Evolutionary conservation across 2,329 filamentous ascomycete species (phyloP).

Genomic region (Ustulina deusta): DNA sequence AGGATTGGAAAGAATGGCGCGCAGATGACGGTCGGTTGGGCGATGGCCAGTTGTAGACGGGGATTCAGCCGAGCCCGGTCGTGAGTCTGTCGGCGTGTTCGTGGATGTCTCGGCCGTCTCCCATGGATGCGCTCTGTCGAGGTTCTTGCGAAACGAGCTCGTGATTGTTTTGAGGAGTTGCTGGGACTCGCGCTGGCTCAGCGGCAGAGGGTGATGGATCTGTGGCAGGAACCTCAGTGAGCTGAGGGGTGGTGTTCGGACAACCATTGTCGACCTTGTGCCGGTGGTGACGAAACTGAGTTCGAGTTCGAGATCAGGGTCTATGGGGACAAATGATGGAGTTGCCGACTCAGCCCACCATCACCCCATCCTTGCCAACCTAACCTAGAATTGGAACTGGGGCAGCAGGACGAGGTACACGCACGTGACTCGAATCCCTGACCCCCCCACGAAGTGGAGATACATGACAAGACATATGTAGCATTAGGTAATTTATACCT

Average conservation of each 20-base stretch:
- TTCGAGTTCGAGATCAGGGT: not conserved
- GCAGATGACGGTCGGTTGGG: slow-evolving; percentile 64
- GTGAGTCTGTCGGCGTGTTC: slow-evolving; percentile 10
- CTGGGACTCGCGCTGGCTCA: slow-evolving; percentile 64
- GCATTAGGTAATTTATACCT: too few relatives aligned
- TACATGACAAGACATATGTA: too few relatives aligned
- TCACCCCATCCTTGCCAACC: not conserved
- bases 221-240: slow-evolving; percentile 58
- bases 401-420: not conserved
- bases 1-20: slow-evolving; percentile 68
- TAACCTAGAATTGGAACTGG: not conserved
- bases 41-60: slow-evolving; percentile 44
- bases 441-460: not conserved
- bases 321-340: not conserved
- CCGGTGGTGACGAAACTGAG: slow-evolving; percentile 15
- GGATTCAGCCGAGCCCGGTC: slow-evolving; percentile 18
- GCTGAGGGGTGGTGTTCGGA: slow-evolving; percentile 53
- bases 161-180: slow-evolving; percentile 68
- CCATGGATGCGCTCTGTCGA: slow-evolving; percentile 69
- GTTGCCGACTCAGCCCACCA: not conserved
- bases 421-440: not conserved
- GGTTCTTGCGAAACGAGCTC: slow-evolving; percentile 67
- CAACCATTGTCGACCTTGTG: slow-evolving; percentile 43
- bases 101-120: slow-evolving; percentile 47
- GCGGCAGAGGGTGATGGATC: slow-evolving; percentile 65